Evolutionary conservation across 2,329 filamentous ascomycete species (phyloP), one percentile per base, ranked within the genome.

Genomic region (Talaromyces sp.): DNA sequence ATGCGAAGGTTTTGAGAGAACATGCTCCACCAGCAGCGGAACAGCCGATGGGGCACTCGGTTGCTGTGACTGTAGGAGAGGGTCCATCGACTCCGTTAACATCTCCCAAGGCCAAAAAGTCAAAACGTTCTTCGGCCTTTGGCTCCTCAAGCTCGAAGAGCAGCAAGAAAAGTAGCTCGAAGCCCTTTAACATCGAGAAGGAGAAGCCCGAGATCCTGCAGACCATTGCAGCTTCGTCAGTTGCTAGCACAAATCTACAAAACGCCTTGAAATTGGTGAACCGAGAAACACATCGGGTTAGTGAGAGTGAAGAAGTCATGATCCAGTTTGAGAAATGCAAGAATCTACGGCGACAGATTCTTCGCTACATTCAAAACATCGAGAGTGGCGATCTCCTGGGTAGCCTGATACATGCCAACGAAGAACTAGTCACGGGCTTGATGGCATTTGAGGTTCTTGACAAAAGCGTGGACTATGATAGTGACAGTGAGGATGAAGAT

Each of bases 381-480:
- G 91, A 96, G 72, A 88, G 87, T 9, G 93, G 98, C 70, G 88
- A 98, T 69, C 97, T 90, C 82, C 87, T 99, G 9, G 95, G 93
- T 49, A 88, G 91, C 63, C 82, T 99, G 4, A 86, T 99, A 19
- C 91, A 95, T 69, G 93, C 93, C 65, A 98, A 99, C 69, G 95
- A 99, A 69, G 90, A 96, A 75, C 87, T 99, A n/a, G 90, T 98
- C 46, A 89, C 89, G 63, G 91, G 93, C 1, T 82, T 99, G 60
- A 96, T 96, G 85, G 90, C 92, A 0, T 99, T 92, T 70, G 93
- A 98, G 75, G 90, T 97, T 67, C 85, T 98, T 64, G 93, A 99
- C 71, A 81, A 80, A 66, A 80, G 77, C 55, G 70, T 81, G 46
- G 80, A 82, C 55, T 84, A 88, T 64, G 86, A 88, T 67, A 87